Evolutionary conservation across 148 eudicot species (phyloP).

Genomic region (Chenopodium suecicum): DNA sequence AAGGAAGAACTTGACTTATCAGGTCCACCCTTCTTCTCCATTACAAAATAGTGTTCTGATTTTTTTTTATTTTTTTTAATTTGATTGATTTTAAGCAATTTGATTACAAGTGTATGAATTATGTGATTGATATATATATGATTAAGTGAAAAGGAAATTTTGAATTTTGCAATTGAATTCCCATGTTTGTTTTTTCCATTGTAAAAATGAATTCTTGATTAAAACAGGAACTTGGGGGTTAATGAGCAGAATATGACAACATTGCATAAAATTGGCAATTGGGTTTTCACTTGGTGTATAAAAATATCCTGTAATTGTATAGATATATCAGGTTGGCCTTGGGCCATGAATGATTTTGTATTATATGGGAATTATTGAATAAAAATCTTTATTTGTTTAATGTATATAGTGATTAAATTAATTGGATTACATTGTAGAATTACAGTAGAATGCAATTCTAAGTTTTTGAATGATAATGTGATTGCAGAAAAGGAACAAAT

Average conservation of each 20-base stretch:
- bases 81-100: too few relatives aligned
- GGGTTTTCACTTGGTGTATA: neutral
- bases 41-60: too few relatives aligned
- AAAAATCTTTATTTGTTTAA: too few relatives aligned
- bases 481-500: slow-evolving; percentile 33
- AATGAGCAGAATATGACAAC: neutral
- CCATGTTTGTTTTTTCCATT: neutral
- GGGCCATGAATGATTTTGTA: too few relatives aligned
- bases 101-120: neutral
- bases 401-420: neutral
- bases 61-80: too few relatives aligned
- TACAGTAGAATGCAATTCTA: neutral
- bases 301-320: too few relatives aligned
- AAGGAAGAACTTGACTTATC: slow-evolving; percentile 27
- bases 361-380: neutral
- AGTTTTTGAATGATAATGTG: neutral
- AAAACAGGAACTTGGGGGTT: neutral
- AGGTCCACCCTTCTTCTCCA: slow-evolving; percentile 10
- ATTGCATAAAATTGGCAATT: neutral
- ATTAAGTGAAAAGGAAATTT: too few relatives aligned
- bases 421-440: neutral
- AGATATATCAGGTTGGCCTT: too few relatives aligned
- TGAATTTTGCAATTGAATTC: neutral
- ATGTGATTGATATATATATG: neutral
- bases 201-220: too few relatives aligned